Percentiles rank a stretch among this genome's conserved stretches.
phyloP scores from a whole-genome alignment of 2,329 filamentous ascomycete species.

The Pseudonectria foliicola region DNA sequence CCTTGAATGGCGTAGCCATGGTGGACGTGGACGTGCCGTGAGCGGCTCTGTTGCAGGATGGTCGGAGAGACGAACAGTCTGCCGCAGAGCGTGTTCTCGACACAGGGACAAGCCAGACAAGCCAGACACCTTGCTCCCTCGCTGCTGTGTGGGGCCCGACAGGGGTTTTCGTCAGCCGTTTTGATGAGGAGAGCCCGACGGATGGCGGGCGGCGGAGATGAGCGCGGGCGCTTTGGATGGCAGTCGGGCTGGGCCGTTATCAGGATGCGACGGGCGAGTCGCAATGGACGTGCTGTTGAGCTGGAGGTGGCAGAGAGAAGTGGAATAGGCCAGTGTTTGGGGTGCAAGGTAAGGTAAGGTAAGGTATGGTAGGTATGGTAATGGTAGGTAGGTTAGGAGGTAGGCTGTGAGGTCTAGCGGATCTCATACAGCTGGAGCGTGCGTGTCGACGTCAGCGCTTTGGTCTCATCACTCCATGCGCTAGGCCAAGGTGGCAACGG shows the following conservation, averaged over 20 bases:
- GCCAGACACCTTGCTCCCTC: conserved; percentile 21
- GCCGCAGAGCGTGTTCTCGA: conserved; percentile 19
- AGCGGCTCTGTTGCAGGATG: conserved; percentile 21
- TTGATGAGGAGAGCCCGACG: conserved; percentile 13
- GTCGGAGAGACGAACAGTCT: conserved; percentile 11
- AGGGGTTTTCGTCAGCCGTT: conserved; percentile 25
- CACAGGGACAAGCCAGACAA: conserved; percentile 18
- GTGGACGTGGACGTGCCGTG: conserved; percentile 24
- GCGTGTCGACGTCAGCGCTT: conserved; percentile 45
- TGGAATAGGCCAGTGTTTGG: background rate
- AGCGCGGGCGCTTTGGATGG: background rate
- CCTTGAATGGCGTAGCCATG: conserved; percentile 79
- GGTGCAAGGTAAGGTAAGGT: conserved; percentile 11
- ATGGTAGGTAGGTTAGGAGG: conserved; percentile 14
- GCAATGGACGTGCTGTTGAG: too few relatives aligned
- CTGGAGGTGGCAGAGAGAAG: background rate
- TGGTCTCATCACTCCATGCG: conserved; percentile 13
- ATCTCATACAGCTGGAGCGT: conserved; percentile 28
- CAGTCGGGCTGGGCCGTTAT: too few relatives aligned
- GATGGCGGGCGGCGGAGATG: conserved; percentile 13
- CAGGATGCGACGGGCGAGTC: too few relatives aligned
- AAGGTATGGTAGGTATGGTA: conserved; percentile 15
- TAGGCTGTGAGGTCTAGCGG: conserved; percentile 26
- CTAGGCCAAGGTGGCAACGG: background rate
- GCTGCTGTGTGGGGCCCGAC: conserved; percentile 21